Evolutionary conservation across 768 basidiomycete genomes (phyloP).

Genomic region (Trametes cinnabarina): DNA sequence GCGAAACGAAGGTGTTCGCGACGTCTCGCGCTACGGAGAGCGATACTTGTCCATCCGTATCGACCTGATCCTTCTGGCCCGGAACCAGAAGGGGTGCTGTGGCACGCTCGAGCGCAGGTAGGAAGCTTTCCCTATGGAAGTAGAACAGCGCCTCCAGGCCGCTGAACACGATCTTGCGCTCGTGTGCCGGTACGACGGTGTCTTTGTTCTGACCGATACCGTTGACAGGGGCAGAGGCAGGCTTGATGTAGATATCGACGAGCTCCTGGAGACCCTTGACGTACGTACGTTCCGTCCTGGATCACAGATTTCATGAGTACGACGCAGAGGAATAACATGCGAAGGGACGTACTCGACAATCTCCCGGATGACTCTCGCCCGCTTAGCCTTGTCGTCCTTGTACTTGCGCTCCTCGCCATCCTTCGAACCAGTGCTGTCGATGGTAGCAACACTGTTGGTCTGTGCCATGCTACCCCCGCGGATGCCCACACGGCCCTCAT

Average conservation of each 20-base stretch:
- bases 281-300: conserved; percentile 91
- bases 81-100: conserved; percentile 64
- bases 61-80: conserved; percentile 46
- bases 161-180: conserved; percentile 89
- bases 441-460: conserved; percentile 73
- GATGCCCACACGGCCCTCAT: conserved; percentile 60
- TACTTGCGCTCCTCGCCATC: conserved; percentile 73
- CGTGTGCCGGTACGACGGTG: conserved; percentile 77
- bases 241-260: conserved; percentile 92
- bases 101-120: conserved; percentile 84
- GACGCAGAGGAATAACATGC: conserved; percentile 2
- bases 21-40: conserved; percentile 74
- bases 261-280: conserved; percentile 92
- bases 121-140: conserved; percentile 91
- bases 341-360: conserved; percentile 74
- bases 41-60: conserved; percentile 73
- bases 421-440: conserved; percentile 65
- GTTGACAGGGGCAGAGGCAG: conserved; percentile 69
- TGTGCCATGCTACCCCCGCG: conserved; percentile 60
- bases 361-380: conserved; percentile 82
- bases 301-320: neutral
- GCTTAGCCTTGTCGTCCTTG: conserved; percentile 87
- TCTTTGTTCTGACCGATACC: conserved; percentile 74
- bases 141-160: conserved; percentile 87
- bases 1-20: conserved; percentile 86